Conservation (phyloP, 345 rosid genomes). For the Citrus cavaleriei region DNA sequence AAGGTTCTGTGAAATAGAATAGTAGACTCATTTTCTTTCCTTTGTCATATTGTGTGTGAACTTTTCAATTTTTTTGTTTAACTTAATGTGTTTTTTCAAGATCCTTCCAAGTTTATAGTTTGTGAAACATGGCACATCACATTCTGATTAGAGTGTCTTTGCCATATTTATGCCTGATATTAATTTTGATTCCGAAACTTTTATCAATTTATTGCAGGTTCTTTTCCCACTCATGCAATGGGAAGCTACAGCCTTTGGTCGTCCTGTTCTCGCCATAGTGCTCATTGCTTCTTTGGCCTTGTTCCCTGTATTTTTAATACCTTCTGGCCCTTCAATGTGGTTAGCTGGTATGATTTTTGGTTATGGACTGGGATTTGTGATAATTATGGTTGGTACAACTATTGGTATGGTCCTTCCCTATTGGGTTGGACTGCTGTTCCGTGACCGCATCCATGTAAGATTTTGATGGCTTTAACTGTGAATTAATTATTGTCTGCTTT, state of each 20-base stretch:
- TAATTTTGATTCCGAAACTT: neutral
- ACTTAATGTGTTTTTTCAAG: neutral
- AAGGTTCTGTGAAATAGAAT: neutral
- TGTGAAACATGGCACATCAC: neutral
- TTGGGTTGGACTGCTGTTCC: constrained; percentile 71
- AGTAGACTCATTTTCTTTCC: neutral
- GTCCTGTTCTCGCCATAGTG: constrained; percentile 84
- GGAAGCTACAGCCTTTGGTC: constrained; percentile 99
- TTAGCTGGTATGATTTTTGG: constrained; percentile 98
- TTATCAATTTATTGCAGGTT: constrained; percentile 41
- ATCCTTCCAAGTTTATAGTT: neutral
- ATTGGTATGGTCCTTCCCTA: constrained; percentile 90
- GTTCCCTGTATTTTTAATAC: constrained; percentile 90
- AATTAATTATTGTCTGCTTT: neutral
- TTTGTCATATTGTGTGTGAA: neutral
- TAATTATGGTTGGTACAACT: constrained; percentile 96
- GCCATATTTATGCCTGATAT: neutral
- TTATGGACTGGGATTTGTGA: constrained; percentile 82
- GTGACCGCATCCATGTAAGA: constrained; percentile 88
- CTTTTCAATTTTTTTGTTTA: neutral
- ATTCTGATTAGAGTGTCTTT: neutral
- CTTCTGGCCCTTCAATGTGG: constrained; percentile 99
- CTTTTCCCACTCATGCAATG: constrained; percentile 82
- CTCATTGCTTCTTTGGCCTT: constrained; percentile 83
- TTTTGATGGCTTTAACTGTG: neutral